Base-by-base conservation (phyloP, 345 rosid genomes). In the Salix caprea region DNA sequence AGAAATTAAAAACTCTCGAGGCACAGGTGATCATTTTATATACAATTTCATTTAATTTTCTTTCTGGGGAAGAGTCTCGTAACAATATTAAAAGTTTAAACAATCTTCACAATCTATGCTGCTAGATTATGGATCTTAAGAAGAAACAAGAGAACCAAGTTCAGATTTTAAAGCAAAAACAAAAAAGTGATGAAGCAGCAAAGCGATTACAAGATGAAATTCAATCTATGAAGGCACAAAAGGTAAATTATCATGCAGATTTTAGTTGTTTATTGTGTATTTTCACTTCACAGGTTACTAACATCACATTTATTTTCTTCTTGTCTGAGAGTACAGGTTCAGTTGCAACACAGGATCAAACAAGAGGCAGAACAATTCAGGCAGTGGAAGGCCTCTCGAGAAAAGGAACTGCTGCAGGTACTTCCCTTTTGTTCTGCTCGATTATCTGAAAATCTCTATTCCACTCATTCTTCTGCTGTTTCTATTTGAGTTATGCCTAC, bases 331-430 rank as follows among this genome's bases (percentile, higher is more conserved):
- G 62, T 81, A 15, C 66, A 96, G 99, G 99, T 96, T 86, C 99
- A 96, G 82, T 85, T 96, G 83, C 99, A 93, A 76, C 95, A 93
- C 70, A 96, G 88, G 77, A 96, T 96, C 86, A 96, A 92, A 88
- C 98, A 93, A 86, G 99, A 96, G 84, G 96, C 98, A 24, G 99
- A 93, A 77, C 99, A 93, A 80, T 96, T 96, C 83, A 91, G 98
- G 54, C 99, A 90, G 67, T 96, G 98, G 99, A 96, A 96, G 82
- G 97, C 99, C 72, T 93, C 94, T 16, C 82, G 97, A 69, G 99
- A 93, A 84, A 96, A 94, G 81, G 98, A 94, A 82, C 88, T 94
- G 69, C 84, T 94, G 83, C 97, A 94, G 97, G 98, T 93, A 74
- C 62, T 68, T 78, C 28, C 19, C 50, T 50, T 16, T 14, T 44